Conservation (phyloP, 225 moss, liverwort and hornwort genomes). For the Marchantia paleacea region DNA sequence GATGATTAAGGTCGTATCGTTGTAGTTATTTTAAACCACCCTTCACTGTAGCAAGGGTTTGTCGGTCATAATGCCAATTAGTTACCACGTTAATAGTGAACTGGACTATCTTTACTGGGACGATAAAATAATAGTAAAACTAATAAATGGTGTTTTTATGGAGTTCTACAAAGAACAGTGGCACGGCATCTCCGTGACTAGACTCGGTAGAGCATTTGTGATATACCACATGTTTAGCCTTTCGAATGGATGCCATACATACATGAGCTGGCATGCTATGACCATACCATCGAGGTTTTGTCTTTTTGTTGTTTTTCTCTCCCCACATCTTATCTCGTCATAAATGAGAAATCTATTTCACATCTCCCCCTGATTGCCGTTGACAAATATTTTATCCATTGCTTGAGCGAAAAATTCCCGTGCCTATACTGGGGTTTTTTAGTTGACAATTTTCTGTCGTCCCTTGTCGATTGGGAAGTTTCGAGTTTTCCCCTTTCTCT, state of each 20-base stretch:
- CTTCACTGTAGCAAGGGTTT: not conserved
- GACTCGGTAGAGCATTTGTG: conserved; percentile 1
- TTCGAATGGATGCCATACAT: not conserved
- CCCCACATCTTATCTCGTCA: conserved; percentile 6
- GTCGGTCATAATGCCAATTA: conserved; percentile 10
- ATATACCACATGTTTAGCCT: conserved; percentile 6
- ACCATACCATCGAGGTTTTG: conserved; percentile 7
- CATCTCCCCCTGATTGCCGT: not conserved
- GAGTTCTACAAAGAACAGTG: conserved; percentile 4
- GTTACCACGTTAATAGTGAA: conserved; percentile 10
- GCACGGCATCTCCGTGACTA: conserved; percentile 13
- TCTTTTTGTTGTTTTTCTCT: conserved; percentile 3
- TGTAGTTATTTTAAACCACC: not conserved
- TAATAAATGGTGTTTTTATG: conserved; percentile 5
- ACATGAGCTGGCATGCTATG: conserved; percentile 11
- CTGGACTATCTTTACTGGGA: not conserved
- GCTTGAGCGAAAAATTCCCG: not conserved
- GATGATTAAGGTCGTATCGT: conserved; percentile 1
- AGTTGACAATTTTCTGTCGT: not conserved
- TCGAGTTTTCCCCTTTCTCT: not conserved
- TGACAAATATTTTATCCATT: conserved; percentile 8
- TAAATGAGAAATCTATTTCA: conserved; percentile 12
- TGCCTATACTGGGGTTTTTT: not conserved
- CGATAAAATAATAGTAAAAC: conserved; percentile 14
- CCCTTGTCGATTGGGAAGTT: not conserved